phyloP scores from a whole-genome alignment of 2,329 filamentous ascomycete species.

The Conoideocrella luteorostrata region DNA sequence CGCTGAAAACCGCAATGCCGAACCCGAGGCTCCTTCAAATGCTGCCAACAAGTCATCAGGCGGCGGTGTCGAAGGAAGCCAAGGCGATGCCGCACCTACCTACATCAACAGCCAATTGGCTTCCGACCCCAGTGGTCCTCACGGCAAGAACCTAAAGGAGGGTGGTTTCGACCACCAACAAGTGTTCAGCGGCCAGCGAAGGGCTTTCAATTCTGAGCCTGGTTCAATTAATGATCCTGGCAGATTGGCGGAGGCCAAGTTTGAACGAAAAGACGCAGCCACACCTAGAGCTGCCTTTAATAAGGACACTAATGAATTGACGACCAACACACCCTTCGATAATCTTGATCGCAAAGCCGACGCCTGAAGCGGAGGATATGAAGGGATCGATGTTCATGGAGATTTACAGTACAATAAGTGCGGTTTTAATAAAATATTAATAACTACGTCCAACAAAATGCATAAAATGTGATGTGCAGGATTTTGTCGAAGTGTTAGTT shows the following conservation, averaged over 20 bases:
- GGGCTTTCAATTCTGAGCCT: slow-evolving; percentile 34
- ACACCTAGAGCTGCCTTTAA: slow-evolving; percentile 18
- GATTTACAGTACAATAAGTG: too few species aligned
- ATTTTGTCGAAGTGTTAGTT: too few species aligned
- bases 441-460: not conserved
- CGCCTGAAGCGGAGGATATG: not conserved
- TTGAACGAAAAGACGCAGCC: slow-evolving; percentile 22
- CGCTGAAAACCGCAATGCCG: slow-evolving; percentile 48
- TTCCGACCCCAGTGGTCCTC: slow-evolving; percentile 26
- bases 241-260: slow-evolving; percentile 36
- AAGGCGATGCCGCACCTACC: slow-evolving; percentile 26
- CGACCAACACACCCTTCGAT: slow-evolving; percentile 24
- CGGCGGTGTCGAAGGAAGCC: slow-evolving; percentile 5
- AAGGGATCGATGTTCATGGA: not conserved
- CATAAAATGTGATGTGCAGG: too few species aligned
- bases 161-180: slow-evolving; percentile 26
- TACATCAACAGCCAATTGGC: slow-evolving; percentile 30
- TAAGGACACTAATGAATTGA: slow-evolving; percentile 18
- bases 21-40: slow-evolving; percentile 15
- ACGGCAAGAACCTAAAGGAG: slow-evolving; percentile 38
- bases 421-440: not conserved
- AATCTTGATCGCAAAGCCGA: slow-evolving; percentile 16
- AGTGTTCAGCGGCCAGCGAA: slow-evolving; percentile 29
- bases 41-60: slow-evolving; percentile 31
- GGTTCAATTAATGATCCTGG: slow-evolving; percentile 43